Base-by-base conservation (phyloP, 2,329 filamentous ascomycete species). In the Alternaria postmessia region DNA sequence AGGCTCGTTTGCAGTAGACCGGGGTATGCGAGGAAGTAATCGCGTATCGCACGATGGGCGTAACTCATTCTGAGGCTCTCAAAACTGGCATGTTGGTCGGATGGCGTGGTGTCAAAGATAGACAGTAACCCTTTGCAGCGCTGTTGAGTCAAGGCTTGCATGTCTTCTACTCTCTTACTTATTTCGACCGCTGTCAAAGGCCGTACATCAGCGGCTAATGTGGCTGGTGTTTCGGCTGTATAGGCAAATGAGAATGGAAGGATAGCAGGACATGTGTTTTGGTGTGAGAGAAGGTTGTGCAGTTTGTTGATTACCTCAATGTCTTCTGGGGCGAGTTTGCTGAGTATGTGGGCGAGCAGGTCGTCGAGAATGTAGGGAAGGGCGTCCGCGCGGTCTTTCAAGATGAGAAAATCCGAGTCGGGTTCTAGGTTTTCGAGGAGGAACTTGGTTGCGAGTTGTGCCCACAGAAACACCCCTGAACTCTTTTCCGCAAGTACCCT, bases 391-490 rank as follows among this genome's bases (percentile, higher is more conserved):
- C 70, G 64, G 41, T 61, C 62, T 44, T 68, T 64, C 7, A 75
- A 59, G 7, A 65, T 63, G 6, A 68, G 54, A 7, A 74, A 68
- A 38, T 68, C 64, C 49, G 72, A 71, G 18, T 62, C 60, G 38
- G 68, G 65, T 8, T 61, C 64, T 8, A 64, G 59, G 20, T 58
- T 62, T 18, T 71, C 66, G 7, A 75, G 58, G 5, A 75, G 60
- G 36, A 68, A 68, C 2, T 63, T 55, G 4, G 67, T 71, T 1
- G 65, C 66, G n/a, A 75, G 48, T 14, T 60, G 63, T n/a, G 66
- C 70, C 70, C 70, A 75, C 12, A 75, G 62, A 38, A 72, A 74
- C 16, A 69, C 64, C 4, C 73, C 73, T 30, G 64, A 64, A 1
- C 67, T 62, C 34, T 72, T 73, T n/a, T 74, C 66, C 1, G 70